Evolutionary conservation across 306 rosid species (phyloP).

Genomic region (Abrus precatorius): DNA sequence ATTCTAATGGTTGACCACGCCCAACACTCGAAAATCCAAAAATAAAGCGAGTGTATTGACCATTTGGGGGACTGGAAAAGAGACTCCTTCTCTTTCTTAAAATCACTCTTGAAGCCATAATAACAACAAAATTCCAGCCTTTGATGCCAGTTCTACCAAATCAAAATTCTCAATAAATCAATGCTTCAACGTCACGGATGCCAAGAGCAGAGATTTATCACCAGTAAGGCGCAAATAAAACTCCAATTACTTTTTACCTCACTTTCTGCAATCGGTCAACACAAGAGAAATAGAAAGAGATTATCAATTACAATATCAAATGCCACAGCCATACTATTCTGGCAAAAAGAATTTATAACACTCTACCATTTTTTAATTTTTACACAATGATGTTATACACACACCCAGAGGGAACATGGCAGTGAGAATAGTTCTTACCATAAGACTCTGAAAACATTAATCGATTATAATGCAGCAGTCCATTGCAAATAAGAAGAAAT

Average conservation of each 20-base stretch:
- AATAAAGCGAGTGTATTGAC: slow-evolving; percentile 36
- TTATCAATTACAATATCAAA: neutral
- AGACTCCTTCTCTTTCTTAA: slow-evolving; percentile 58
- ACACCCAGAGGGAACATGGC: neutral
- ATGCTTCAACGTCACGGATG: neutral
- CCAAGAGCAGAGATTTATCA: slow-evolving; percentile 32
- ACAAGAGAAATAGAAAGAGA: neutral
- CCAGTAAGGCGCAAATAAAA: slow-evolving; percentile 41
- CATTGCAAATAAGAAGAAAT: neutral
- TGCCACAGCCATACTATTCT: neutral
- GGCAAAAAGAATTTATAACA: neutral
- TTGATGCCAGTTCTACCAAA: slow-evolving; percentile 18
- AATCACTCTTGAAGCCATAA: slow-evolving; percentile 76
- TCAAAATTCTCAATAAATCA: slow-evolving; percentile 15
- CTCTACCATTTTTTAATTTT: neutral
- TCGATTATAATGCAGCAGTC: neutral
- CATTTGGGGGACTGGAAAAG: slow-evolving; percentile 18
- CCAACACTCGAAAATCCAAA: slow-evolving; percentile 54
- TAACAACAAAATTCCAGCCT: slow-evolving; percentile 45
- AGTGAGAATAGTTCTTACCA: too few relatives aligned
- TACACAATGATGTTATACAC: neutral
- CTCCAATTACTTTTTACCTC: neutral
- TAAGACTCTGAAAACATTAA: neutral
- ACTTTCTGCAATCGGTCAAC: neutral
- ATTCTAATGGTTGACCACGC: slow-evolving; percentile 34